phyloP scores from a whole-genome alignment of 805 yeast species.

The Maudiozyma pseudohumilis region DNA sequence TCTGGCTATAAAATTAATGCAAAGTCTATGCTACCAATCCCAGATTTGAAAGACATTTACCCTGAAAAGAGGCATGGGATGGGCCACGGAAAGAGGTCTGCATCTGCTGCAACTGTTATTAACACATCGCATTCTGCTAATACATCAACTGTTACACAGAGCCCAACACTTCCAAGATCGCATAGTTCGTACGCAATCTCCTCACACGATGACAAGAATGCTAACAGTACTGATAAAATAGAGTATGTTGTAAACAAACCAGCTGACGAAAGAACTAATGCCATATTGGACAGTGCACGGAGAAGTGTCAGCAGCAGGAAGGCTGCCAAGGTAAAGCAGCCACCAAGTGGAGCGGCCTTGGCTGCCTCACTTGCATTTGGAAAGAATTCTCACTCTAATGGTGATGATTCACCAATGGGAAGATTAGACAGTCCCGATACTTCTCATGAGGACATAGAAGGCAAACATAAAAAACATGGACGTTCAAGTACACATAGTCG shows the following conservation, averaged over 20 bases:
- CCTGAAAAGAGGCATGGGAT: constrained; percentile 4
- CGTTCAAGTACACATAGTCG: too few relatives aligned
- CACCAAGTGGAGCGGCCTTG: constrained; percentile 16
- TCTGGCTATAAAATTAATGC: constrained; percentile 69
- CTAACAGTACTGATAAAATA: not conserved
- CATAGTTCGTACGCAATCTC: constrained; percentile 2
- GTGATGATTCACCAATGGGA: not conserved
- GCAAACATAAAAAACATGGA: too few relatives aligned
- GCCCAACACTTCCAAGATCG: constrained; percentile 1
- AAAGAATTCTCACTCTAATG: constrained; percentile 9
- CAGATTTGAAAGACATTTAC: constrained; percentile 32
- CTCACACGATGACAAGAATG: not conserved
- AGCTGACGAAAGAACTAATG: constrained; percentile 25
- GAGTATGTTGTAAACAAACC: constrained; percentile 4
- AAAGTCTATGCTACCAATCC: constrained; percentile 68
- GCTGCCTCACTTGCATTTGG: constrained; percentile 18
- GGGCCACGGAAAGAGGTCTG: constrained; percentile 1
- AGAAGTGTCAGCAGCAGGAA: constrained; percentile 16
- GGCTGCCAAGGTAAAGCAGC: constrained; percentile 8
- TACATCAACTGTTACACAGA: not conserved
- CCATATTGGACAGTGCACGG: constrained; percentile 25
- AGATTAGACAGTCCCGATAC: too few relatives aligned
- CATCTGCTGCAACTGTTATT: not conserved
- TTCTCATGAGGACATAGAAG: too few relatives aligned
- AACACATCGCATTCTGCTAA: not conserved